Conservation (phyloP, 306 rosid species). For the Pterocarpus santalinus region DNA sequence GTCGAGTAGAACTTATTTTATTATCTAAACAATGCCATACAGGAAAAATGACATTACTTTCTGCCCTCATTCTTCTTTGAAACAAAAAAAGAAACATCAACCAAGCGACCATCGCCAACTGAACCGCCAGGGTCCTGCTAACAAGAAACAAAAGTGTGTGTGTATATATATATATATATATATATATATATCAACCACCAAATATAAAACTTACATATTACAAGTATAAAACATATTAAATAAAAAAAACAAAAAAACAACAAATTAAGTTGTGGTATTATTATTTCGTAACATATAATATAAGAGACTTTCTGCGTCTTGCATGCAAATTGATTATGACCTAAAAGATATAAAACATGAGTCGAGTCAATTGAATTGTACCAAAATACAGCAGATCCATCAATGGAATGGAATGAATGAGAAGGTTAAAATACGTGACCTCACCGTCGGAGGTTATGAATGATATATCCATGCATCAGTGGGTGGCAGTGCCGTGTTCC, state of each 20-base stretch:
- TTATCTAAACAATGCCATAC: constrained; percentile 26
- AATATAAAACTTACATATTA: not conserved
- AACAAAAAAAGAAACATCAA: constrained; percentile 8
- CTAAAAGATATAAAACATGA: not conserved
- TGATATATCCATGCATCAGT: constrained; percentile 28
- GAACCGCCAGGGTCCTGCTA: constrained; percentile 37
- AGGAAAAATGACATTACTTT: constrained; percentile 33
- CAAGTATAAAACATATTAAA: not conserved
- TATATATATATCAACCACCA: no score
- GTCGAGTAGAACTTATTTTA: constrained; percentile 43
- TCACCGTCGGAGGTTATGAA: no score
- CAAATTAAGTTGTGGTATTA: no score
- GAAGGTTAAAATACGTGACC: no score
- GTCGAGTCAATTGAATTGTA: not conserved
- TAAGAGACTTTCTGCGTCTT: no score
- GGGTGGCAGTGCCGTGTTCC: constrained; percentile 47
- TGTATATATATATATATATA: no score
- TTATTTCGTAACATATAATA: no score
- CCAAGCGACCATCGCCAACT: constrained; percentile 29
- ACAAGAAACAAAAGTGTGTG: not conserved
- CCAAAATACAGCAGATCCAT: not conserved
- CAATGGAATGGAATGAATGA: no score
- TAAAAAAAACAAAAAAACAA: no score
- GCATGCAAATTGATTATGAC: no score
- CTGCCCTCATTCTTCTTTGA: constrained; percentile 20